These are phyloP conservation scores for Claviceps cyperi DNA, from an alignment of 2,329 filamentous ascomycete genomes.

Conservation along the genomic window DNA sequence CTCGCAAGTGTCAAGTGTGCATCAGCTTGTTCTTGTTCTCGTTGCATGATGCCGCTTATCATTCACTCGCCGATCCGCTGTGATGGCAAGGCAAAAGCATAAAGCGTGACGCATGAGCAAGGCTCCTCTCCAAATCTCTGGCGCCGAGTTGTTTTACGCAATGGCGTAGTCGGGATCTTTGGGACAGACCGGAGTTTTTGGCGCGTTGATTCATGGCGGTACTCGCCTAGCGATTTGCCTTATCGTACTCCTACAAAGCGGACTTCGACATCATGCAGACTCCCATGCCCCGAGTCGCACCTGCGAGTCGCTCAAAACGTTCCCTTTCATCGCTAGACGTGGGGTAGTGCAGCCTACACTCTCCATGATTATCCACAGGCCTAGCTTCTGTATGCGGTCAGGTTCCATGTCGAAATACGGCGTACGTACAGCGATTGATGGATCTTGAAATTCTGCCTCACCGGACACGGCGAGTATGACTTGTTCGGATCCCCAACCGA, in stretches of 20 bases:
- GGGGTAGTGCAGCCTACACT: conserved; percentile 44
- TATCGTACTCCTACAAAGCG: background rate
- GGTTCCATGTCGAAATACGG: conserved; percentile 63
- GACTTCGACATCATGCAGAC: background rate
- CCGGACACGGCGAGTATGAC: conserved; percentile 49
- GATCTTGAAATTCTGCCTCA: conserved; percentile 63
- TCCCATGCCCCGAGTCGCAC: conserved; percentile 31
- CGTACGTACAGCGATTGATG: conserved; percentile 49
- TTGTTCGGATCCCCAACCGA: conserved; percentile 56
- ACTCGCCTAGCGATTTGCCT: too few relatives aligned
- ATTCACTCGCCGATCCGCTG: background rate
- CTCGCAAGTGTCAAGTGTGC: background rate
- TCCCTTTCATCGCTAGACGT: conserved; percentile 33
- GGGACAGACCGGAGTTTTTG: background rate
- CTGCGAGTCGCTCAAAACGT: conserved; percentile 34
- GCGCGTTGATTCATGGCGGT: background rate
- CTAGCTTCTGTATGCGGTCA: conserved; percentile 35
- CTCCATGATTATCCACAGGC: conserved; percentile 72
- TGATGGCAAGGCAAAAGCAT: background rate
- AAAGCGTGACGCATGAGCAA: background rate
- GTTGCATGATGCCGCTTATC: background rate
- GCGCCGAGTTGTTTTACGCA: background rate
- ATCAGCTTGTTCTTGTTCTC: background rate
- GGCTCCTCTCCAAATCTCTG: background rate
- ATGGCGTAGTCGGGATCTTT: background rate